Conservation (phyloP, 2,329 filamentous ascomycete genomes). For the Neonectria sp. region DNA sequence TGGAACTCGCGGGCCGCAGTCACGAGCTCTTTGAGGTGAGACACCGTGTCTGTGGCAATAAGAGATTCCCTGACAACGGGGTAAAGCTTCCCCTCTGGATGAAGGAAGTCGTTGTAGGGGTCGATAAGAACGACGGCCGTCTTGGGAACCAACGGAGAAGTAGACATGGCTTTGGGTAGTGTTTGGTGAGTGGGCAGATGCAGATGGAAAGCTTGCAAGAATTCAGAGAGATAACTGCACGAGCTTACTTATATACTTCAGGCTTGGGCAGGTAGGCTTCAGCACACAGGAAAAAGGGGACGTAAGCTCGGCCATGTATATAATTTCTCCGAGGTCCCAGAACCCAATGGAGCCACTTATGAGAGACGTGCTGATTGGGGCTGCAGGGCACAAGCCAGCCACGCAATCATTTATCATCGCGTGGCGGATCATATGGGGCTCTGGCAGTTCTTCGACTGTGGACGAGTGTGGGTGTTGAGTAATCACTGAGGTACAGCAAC, state of each 20-base stretch:
- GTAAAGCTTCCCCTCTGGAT: slow-evolving; percentile 33
- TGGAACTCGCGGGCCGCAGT: slow-evolving; percentile 16
- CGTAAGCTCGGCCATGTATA: neutral
- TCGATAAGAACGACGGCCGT: slow-evolving; percentile 36
- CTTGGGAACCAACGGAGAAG: neutral
- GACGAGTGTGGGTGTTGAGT: neutral
- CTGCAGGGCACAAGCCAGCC: neutral
- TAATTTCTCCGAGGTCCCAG: neutral
- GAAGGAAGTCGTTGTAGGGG: slow-evolving; percentile 39
- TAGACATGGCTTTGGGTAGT: neutral
- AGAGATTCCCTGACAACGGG: neutral
- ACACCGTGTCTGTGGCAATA: slow-evolving; percentile 11
- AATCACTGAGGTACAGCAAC: neutral
- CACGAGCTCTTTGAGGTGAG: slow-evolving; percentile 19
- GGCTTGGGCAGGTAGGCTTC: no score
- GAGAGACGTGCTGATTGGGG: neutral
- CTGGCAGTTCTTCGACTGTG: no score
- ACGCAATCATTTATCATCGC: neutral
- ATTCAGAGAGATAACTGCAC: neutral
- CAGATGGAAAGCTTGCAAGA: neutral
- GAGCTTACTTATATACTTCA: neutral
- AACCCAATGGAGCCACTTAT: neutral
- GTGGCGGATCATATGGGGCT: no score
- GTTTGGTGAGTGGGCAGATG: neutral
- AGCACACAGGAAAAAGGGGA: neutral